Conservation (phyloP, 306 rosid species). For the Rosa rugosa region DNA sequence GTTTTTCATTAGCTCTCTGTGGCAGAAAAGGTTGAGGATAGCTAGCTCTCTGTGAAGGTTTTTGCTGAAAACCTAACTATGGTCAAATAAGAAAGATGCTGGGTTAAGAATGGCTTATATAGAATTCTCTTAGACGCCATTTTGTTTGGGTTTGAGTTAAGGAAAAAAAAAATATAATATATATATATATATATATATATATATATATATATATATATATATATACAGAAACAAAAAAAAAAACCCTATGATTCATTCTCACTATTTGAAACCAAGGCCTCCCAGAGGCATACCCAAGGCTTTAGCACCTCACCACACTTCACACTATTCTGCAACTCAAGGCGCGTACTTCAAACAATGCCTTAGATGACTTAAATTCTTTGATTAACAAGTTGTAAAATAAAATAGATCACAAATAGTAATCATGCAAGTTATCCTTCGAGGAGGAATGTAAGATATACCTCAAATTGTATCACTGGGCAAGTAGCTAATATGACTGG, state of each 20-base stretch:
- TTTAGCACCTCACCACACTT: neutral
- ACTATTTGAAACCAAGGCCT: neutral
- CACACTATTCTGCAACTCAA: neutral
- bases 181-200: too few relatives aligned
- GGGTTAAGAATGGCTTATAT: neutral
- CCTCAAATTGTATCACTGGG: slow-evolving; percentile 91
- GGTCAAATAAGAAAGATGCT: neutral
- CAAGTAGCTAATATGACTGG: slow-evolving; percentile 71
- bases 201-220: too few relatives aligned
- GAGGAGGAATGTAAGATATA: slow-evolving; percentile 17
- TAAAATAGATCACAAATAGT: neutral
- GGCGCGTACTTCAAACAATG: neutral
- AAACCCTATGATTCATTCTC: neutral
- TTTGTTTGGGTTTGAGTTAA: neutral
- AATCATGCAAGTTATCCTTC: slow-evolving; percentile 1
- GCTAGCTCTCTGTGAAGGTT: neutral
- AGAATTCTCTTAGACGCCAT: neutral
- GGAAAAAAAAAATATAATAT: neutral
- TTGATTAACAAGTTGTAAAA: neutral
- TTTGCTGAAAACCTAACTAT: neutral
- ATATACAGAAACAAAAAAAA: neutral
- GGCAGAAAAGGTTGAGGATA: neutral
- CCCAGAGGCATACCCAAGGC: neutral
- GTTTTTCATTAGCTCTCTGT: neutral
- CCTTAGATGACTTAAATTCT: neutral